A percentile compares a stretch with the other conserved stretches of the same genome.
Conservation (phyloP, 805 yeast genomes). For the Scheffersomyces amazonensis region DNA sequence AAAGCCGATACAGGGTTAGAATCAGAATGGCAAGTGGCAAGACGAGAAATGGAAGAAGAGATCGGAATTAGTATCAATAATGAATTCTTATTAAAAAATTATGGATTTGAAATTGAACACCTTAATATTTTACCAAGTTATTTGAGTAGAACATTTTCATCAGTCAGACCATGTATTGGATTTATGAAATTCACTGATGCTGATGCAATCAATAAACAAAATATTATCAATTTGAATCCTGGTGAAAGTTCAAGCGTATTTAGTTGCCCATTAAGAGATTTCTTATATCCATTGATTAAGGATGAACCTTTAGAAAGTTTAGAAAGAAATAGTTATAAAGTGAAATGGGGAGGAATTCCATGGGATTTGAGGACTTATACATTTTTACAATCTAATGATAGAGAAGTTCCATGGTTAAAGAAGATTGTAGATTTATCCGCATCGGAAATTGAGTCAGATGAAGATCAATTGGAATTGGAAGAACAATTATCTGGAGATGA, state of each 20-base stretch:
- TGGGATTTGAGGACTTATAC: constrained; percentile 64
- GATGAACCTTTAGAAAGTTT: constrained; percentile 23
- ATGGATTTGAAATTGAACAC: constrained; percentile 59
- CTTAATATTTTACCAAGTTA: constrained; percentile 72
- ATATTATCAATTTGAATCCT: constrained; percentile 50
- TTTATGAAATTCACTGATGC: constrained; percentile 43
- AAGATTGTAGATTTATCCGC: constrained; percentile 56
- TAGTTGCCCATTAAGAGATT: constrained; percentile 66
- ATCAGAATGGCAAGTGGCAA: constrained; percentile 66
- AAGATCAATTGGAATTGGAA: constrained; percentile 35
- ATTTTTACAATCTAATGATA: constrained; percentile 51
- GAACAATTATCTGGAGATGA: constrained; percentile 11
- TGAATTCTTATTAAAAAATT: constrained; percentile 35
- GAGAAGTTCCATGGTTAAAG: constrained; percentile 64
- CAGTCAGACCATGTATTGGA: constrained; percentile 80
- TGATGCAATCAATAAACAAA: constrained; percentile 11
- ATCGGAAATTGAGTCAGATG: constrained; percentile 31
- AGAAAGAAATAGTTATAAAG: constrained; percentile 29
- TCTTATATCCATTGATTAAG: constrained; percentile 32
- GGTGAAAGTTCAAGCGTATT: constrained; percentile 75
- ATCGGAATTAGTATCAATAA: constrained; percentile 66
- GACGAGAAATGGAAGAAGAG: constrained; percentile 86
- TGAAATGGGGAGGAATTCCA: constrained; percentile 70
- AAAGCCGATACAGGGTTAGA: constrained; percentile 72
- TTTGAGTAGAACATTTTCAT: constrained; percentile 74